Evolutionary conservation across 352 stramenopile species (phyloP), one percentile per base, ranked within the genome.

Genomic region (Hyaloperonospora brassicae): DNA sequence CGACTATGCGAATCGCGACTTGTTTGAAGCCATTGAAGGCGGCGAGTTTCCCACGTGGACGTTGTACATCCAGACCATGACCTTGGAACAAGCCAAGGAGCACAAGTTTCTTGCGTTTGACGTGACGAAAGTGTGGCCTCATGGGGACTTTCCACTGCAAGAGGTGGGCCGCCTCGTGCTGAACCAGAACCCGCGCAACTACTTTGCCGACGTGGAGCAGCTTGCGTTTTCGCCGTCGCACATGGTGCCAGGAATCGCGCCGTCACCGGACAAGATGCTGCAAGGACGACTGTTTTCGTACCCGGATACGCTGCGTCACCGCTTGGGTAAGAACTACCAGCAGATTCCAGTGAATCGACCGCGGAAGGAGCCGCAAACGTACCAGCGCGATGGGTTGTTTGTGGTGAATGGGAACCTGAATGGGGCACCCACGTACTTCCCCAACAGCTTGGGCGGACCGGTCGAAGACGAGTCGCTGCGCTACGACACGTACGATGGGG

Each of bases 141-240:
- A 44, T 44, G 39, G 10, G 8, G 39, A 44, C 2, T 44, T 44
- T 22, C 39, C 39, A 44, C 39, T 44, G 39, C 21, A 44, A 44
- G 79, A 96, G 62, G 73, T 97, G 14, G 90, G 90, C 0, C 62
- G 72, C 9, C 68, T 97, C 21, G 87, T 95, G 27, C 72, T 97
- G 5, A 96, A 97, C 72, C 71, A 81, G 45, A 97, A 97, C 62
- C 89, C 90, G 21, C 68, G 74, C 34, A 96, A 97, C 66, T 97
- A 97, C 70, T 96, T 96, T 59, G 85, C 85, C n/a, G 86, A 97
- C 66, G 82, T 97, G 5, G 90, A 97, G 71, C 90, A 97, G 57
- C 59, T 95, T 7, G 89, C 89, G 7, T 97, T 97, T 68, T 84
- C 79, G 6, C 90, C 90, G n/a, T 79, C 80, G 27, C 83, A 97